Percentiles rank a stretch among this genome's conserved stretches.
phyloP scores from a whole-genome alignment of 169 alveolate species.

The Plasmodium vinckei region DNA sequence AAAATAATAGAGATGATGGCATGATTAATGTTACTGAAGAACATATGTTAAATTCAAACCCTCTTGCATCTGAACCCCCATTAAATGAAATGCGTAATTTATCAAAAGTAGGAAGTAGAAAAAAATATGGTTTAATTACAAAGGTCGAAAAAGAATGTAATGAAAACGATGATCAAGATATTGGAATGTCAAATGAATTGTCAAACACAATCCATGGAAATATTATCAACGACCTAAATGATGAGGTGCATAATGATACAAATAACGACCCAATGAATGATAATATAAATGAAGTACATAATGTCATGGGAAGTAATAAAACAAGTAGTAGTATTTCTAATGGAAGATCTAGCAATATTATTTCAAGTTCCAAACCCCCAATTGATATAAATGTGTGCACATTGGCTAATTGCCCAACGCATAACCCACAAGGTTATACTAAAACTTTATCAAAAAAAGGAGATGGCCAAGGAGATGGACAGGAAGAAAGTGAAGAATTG shows the following conservation, averaged over 20 bases:
- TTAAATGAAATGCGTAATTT: constrained; percentile 1
- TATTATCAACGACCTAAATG: neutral
- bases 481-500: constrained; percentile 72
- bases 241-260: neutral
- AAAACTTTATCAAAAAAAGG: constrained; percentile 30
- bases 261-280: neutral
- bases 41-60: constrained; percentile 2
- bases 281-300: neutral
- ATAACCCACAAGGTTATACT: constrained; percentile 60
- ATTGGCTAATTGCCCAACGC: constrained; percentile 69
- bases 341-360: constrained; percentile 13
- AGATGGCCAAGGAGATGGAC: constrained; percentile 15
- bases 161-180: constrained; percentile 5
- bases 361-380: constrained; percentile 28
- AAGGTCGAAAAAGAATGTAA: constrained; percentile 17
- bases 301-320: neutral
- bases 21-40: constrained; percentile 20
- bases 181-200: neutral
- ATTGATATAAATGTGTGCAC: constrained; percentile 61
- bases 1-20: constrained; percentile 2
- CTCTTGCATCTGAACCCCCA: neutral
- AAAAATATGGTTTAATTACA: neutral
- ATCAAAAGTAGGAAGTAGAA: neutral
- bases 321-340: constrained; percentile 5
- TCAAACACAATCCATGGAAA: neutral